A percentile compares a stretch with the other conserved stretches of the same genome.
These are phyloP conservation scores for Cerrena zonata DNA, from an alignment of 1,284 basidiomycete species.

Conservation along the genomic window DNA sequence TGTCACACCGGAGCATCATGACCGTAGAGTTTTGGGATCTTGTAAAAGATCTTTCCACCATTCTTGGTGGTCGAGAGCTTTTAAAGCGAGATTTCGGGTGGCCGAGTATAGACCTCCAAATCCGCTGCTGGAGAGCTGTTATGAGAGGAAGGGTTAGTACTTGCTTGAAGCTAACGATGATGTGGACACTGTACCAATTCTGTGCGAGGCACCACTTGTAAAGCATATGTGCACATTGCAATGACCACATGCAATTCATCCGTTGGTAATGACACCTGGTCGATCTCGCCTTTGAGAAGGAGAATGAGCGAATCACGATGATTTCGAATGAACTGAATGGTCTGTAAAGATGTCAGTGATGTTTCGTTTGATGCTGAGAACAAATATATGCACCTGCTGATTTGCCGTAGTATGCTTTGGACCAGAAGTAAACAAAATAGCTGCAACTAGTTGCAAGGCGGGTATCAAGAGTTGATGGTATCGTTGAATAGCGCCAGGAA, in stretches of 20 bases:
- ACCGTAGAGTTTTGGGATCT: not conserved
- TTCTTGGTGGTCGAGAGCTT: not conserved
- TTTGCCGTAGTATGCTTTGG: constrained; percentile 57
- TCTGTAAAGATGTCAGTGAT: constrained; percentile 34
- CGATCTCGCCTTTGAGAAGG: constrained; percentile 67
- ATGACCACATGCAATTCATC: constrained; percentile 77
- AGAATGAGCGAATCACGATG: constrained; percentile 79
- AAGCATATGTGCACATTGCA: constrained; percentile 58
- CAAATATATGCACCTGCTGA: constrained; percentile 47
- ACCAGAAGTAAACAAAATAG: constrained; percentile 65
- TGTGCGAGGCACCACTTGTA: constrained; percentile 65
- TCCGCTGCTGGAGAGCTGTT: constrained; percentile 1
- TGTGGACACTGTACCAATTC: constrained; percentile 58
- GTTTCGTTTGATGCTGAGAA: not conserved
- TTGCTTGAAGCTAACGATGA: not conserved
- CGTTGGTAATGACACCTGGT: constrained; percentile 59
- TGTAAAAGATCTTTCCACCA: constrained; percentile 1
- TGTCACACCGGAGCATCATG: not conserved
- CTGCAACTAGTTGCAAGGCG: constrained; percentile 73
- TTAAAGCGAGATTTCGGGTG: not conserved
- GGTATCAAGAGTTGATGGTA: constrained; percentile 88
- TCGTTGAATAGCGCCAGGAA: constrained; percentile 76
- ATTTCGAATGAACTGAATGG: constrained; percentile 67
- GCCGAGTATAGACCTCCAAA: not conserved
- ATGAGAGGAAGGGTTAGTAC: not conserved